Percentiles rank a stretch among this genome's conserved stretches.
Evolutionary conservation across 768 basidiomycete genomes (phyloP).

Genomic region (Boletus rufocinnamomeus): DNA sequence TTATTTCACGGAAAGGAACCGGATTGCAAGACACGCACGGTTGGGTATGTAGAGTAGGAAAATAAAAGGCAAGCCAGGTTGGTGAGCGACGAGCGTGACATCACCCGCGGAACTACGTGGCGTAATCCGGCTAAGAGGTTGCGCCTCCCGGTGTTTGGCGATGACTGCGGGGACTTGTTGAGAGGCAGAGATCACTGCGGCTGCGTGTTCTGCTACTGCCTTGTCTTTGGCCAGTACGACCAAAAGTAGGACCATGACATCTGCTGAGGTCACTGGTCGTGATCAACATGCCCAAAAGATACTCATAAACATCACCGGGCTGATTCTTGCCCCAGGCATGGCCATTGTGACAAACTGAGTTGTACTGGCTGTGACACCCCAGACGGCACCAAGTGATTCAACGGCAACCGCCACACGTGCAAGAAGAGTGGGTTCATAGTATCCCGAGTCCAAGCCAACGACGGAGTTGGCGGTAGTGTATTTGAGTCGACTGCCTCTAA

Average conservation of each 20-base stretch:
- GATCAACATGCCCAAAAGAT: slow-evolving; percentile 96
- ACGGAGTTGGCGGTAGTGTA: too few species aligned
- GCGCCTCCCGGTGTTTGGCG: slow-evolving; percentile 16
- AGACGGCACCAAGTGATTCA: slow-evolving; percentile 60
- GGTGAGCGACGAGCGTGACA: not conserved
- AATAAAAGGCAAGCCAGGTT: too few species aligned
- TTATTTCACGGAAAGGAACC: too few species aligned
- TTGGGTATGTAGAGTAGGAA: too few species aligned
- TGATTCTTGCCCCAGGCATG: slow-evolving; percentile 80
- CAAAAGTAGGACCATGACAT: slow-evolving; percentile 76
- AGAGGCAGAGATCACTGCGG: slow-evolving; percentile 29
- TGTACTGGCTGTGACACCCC: slow-evolving; percentile 37
- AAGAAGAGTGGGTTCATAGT: slow-evolving; percentile 52
- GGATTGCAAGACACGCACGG: too few species aligned
- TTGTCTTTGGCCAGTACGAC: slow-evolving; percentile 73
- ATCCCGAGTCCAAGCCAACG: too few species aligned
- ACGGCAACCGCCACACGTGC: slow-evolving; percentile 49
- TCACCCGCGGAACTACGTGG: slow-evolving; percentile 72
- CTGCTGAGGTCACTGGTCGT: slow-evolving; percentile 86
- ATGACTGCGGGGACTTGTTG: slow-evolving; percentile 37
- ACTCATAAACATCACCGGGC: slow-evolving; percentile 86
- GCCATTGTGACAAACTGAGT: slow-evolving; percentile 82
- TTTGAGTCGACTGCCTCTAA: too few species aligned
- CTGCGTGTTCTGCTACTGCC: slow-evolving; percentile 31
- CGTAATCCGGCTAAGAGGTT: slow-evolving; percentile 59